phyloP scores from a whole-genome alignment of 2,329 filamentous ascomycete species.

The Xylariaceae sp. region DNA sequence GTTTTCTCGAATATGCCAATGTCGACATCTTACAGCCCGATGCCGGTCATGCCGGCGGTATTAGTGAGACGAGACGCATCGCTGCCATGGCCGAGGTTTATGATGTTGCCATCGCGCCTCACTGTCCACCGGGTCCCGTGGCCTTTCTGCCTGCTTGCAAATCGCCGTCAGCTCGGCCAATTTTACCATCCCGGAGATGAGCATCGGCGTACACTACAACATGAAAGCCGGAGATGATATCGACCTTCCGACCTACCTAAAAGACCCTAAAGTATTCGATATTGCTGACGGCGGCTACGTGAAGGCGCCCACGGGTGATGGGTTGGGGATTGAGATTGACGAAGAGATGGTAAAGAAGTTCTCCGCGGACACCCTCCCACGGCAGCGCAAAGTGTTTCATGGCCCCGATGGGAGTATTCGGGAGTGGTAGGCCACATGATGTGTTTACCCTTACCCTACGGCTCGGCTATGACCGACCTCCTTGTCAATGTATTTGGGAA shows the following conservation, averaged over 20 bases:
- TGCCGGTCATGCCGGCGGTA: conserved; percentile 65
- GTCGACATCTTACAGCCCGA: conserved; percentile 72
- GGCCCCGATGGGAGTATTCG: conserved; percentile 36
- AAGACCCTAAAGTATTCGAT: conserved; percentile 58
- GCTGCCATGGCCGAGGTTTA: conserved; percentile 68
- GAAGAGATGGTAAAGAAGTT: conserved; percentile 60
- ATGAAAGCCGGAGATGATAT: conserved; percentile 44
- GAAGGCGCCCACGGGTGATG: conserved; percentile 51
- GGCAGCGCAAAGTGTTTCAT: conserved; percentile 61
- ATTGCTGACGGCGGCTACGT: conserved; percentile 60
- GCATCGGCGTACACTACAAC: conserved; percentile 75
- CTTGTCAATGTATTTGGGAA: too few species aligned
- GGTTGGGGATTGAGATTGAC: conserved; percentile 65
- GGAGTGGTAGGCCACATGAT: conserved; percentile 15
- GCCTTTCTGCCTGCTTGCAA: conserved; percentile 64
- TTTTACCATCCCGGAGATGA: conserved; percentile 74
- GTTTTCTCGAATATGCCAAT: conserved; percentile 61
- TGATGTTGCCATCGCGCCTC: conserved; percentile 66
- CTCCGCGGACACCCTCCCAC: conserved; percentile 53
- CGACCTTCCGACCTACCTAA: conserved; percentile 61
- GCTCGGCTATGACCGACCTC: too few species aligned
- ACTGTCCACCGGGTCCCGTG: conserved; percentile 68
- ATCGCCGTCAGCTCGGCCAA: conserved; percentile 56
- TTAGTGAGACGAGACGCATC: conserved; percentile 64
- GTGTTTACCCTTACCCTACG: too few species aligned